These are phyloP conservation scores for Coleophoma cylindrospora DNA, from an alignment of 2,329 filamentous ascomycete species.

Conservation along the genomic window DNA sequence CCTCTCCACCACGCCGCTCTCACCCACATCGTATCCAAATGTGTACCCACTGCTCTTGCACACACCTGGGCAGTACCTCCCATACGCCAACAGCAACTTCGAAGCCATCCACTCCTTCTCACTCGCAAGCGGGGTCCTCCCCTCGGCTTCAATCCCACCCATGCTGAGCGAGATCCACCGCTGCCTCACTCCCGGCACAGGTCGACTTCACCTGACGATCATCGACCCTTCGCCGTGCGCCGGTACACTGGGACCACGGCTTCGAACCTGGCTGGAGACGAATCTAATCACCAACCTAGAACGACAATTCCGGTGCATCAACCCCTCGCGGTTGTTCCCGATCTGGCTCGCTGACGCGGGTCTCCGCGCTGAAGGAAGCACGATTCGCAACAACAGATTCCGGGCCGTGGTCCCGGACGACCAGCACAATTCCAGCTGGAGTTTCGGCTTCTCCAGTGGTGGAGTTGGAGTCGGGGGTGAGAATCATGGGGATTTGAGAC, in stretches of 20 bases:
- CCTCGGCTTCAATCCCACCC: conserved; percentile 49
- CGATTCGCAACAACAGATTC: conserved; percentile 17
- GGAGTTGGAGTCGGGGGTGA: conserved; percentile 9
- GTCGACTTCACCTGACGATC: conserved; percentile 52
- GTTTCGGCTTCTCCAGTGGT: not conserved
- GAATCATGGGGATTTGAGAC: conserved; percentile 11
- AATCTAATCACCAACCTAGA: conserved; percentile 56
- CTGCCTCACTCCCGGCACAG: conserved; percentile 44
- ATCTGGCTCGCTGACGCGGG: conserved; percentile 52
- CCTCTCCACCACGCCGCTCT: conserved; percentile 31
- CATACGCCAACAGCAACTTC: conserved; percentile 33
- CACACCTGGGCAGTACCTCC: conserved; percentile 31
- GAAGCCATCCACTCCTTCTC: conserved; percentile 46
- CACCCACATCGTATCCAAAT: conserved; percentile 27
- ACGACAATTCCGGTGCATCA: conserved; percentile 51
- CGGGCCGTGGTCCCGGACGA: conserved; percentile 12
- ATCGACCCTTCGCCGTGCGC: conserved; percentile 57
- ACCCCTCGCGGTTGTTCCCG: conserved; percentile 53
- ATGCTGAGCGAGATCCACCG: conserved; percentile 52
- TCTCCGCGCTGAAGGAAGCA: conserved; percentile 34
- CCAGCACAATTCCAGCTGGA: not conserved
- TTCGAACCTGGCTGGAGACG: conserved; percentile 58
- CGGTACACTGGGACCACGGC: conserved; percentile 48
- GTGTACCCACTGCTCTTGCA: conserved; percentile 27
- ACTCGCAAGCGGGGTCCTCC: conserved; percentile 47